Base-by-base conservation (phyloP, 257 asterid genomes). In the Sherardia arvensis region DNA sequence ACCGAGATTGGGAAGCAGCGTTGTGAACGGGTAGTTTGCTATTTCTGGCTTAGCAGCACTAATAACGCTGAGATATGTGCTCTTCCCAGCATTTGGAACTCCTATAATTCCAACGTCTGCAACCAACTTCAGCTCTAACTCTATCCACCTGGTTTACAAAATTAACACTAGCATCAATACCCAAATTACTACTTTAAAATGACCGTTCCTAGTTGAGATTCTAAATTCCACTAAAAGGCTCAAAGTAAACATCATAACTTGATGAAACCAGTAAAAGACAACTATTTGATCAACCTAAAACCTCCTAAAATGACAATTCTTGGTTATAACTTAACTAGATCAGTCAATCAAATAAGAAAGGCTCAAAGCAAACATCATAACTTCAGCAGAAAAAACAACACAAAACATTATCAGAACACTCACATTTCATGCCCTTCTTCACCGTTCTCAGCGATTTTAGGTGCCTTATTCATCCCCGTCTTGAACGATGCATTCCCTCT, bases 81-180 rank as follows among this genome's bases (percentile, higher is more conserved):
- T 93, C 81, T 93, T 93, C 73, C 99, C 97, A 43, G 99, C 99
- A 78, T 93, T 93, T 43, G 99, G 99, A 67, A 78, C 97, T 68
- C 99, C 99, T 8, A 93, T 71, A 57, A 90, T 93, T 77, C 97
- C 99, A 63, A 90, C 97, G 84, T 93, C 99, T 29, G 99, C 97
- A 26, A 93, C 99, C 80, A 93, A 71, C 78, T 93, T 93, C 66
- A 93, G 83, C 84, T 93, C 99, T 81, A 93, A 79, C 30, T 93
- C 96, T 57, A 92, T 81, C 96, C 99, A 92, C 90, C 99, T 92
- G 72, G 30, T 69, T 73, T 78, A 51, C 21, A 61, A 77, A 58
- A 79, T 14, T 53, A 17, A 65, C 32, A 30, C 11, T 1, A 20
- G 21, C 0, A 22, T 51, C 54, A 6, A 23, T 8, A 10, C 30